Evolutionary conservation across 495 filamentous ascomycete genomes (phyloP).

Genomic region (Elasticomyces elasticus): DNA sequence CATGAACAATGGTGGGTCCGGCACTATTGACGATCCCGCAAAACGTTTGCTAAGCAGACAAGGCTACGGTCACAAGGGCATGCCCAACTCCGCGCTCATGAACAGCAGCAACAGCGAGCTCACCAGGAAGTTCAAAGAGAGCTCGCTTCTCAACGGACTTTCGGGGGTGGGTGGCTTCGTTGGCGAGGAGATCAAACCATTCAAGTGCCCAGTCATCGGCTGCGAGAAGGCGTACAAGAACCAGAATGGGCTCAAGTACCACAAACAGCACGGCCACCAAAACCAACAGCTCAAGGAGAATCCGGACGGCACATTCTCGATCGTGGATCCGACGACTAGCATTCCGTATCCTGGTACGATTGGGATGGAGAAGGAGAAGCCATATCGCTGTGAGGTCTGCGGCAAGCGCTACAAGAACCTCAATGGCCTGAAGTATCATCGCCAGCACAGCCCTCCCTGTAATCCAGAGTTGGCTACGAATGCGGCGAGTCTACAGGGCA

Average conservation of each 20-base stretch:
- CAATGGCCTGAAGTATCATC: slow-evolving; percentile 48
- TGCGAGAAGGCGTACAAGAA: slow-evolving; percentile 99
- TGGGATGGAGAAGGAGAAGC: slow-evolving; percentile 99
- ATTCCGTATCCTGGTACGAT: slow-evolving; percentile 88
- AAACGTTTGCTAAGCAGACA: slow-evolving; percentile 86
- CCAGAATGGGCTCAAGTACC: slow-evolving; percentile 91
- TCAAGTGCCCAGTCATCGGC: slow-evolving; percentile 93
- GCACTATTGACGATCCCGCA: slow-evolving; percentile 82
- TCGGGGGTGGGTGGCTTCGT: slow-evolving; percentile 29
- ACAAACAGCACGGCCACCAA: slow-evolving; percentile 87
- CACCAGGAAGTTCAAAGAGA: slow-evolving; percentile 57
- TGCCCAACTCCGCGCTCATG: slow-evolving; percentile 55
- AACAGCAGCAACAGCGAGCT: slow-evolving; percentile 59
- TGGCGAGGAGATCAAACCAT: slow-evolving; percentile 73
- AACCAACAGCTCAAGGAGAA: slow-evolving; percentile 95
- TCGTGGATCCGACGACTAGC: slow-evolving; percentile 92
- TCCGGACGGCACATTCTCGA: slow-evolving; percentile 91
- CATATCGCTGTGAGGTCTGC: slow-evolving; percentile 90
- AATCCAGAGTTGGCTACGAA: slow-evolving; percentile 33
- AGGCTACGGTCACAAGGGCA: slow-evolving; percentile 57
- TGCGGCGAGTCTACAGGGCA: slow-evolving; percentile 14
- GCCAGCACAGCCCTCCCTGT: slow-evolving; percentile 32
- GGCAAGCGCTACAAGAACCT: slow-evolving; percentile 99
- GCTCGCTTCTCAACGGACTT: slow-evolving; percentile 57
- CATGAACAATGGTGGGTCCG: slow-evolving; percentile 39